phyloP scores from a whole-genome alignment of 148 eudicot genomes.

The Camellia granthamiana region DNA sequence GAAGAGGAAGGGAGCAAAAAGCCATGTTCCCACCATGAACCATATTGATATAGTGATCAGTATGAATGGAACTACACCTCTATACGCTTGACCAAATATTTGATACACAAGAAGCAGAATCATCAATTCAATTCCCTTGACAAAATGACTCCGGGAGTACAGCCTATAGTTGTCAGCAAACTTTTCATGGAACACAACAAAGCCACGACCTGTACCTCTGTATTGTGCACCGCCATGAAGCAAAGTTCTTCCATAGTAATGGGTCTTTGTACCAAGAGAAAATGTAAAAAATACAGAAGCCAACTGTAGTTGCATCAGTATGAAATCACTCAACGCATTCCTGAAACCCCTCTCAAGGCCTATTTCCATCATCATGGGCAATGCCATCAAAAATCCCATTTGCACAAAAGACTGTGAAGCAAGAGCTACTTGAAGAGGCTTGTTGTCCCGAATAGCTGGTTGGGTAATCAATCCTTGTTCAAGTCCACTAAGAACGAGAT shows the following conservation, averaged over 20 bases:
- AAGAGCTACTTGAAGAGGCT: conserved; percentile 36
- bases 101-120: conserved; percentile 23
- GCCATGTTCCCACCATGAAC: conserved; percentile 27
- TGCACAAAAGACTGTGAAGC: conserved; percentile 50
- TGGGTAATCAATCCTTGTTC: conserved; percentile 31
- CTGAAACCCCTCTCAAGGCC: conserved; percentile 30
- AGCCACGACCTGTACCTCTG: conserved; percentile 30
- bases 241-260: conserved; percentile 27
- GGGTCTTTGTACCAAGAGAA: conserved; percentile 35
- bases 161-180: conserved; percentile 42
- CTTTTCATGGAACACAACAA: conserved; percentile 27
- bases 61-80: conserved; percentile 12
- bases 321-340: conserved; percentile 22
- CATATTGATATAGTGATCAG: conserved; percentile 23
- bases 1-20: conserved; percentile 46
- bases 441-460: conserved; percentile 25
- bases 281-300: conserved; percentile 34
- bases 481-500: conserved; percentile 51
- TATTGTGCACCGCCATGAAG: conserved; percentile 44
- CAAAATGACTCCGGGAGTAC: conserved; percentile 29
- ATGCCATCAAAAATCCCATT: conserved; percentile 46
- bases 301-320: conserved; percentile 28
- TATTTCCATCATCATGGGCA: conserved; percentile 51
- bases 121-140: conserved; percentile 22
- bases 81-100: conserved; percentile 21